Evolutionary conservation across 176 grass and related monocot genomes (phyloP).

Genomic region (Phragmites australis): DNA sequence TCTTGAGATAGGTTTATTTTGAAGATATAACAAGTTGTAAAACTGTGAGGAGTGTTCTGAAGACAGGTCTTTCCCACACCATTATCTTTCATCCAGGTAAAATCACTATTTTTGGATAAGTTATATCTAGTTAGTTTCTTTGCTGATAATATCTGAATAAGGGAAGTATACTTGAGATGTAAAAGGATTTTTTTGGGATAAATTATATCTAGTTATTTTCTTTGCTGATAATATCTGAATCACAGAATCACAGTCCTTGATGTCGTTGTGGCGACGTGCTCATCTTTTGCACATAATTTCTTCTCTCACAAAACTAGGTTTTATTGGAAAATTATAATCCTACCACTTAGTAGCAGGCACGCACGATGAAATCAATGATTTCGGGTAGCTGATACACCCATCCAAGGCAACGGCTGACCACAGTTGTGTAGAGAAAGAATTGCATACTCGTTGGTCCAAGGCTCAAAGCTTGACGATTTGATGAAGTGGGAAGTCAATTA

Average conservation of each 20-base stretch:
- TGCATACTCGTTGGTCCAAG: background rate
- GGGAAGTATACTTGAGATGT: too few species aligned
- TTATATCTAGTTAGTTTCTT: background rate
- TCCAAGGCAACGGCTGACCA: constrained; percentile 13
- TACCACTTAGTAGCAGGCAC: constrained; percentile 41
- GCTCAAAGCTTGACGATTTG: background rate
- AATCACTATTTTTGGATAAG: too few species aligned
- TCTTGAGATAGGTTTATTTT: background rate
- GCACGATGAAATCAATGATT: background rate
- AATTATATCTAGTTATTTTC: background rate
- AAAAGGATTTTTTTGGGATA: too few species aligned
- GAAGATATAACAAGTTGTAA: too few species aligned
- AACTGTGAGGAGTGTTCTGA: too few species aligned
- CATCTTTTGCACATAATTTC: background rate
- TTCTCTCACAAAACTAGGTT: background rate
- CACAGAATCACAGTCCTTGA: background rate
- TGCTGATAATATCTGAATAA: background rate
- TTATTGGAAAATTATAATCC: background rate
- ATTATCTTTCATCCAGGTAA: too few species aligned
- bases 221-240: too few species aligned
- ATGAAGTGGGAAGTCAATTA: constrained; percentile 20
- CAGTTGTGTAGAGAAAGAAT: constrained; percentile 3
- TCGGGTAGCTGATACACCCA: background rate
- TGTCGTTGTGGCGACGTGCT: background rate
- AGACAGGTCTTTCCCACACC: too few species aligned